Base-by-base conservation (phyloP, 1,284 basidiomycete genomes). In the Malassezia psittaci region DNA sequence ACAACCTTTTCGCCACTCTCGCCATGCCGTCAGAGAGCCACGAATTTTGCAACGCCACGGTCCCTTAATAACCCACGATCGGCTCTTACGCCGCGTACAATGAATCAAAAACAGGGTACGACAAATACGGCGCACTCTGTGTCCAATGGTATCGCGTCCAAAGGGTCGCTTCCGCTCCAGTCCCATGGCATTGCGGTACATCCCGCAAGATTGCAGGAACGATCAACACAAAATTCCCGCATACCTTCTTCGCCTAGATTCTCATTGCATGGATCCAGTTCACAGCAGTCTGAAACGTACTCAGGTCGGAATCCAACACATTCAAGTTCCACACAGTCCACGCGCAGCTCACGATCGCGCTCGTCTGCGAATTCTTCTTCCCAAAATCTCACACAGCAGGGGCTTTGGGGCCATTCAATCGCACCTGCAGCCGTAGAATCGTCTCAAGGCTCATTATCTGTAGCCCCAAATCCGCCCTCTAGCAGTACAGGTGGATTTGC, bases 141-240 rank as follows among this genome's bases (percentile, higher is more conserved):
- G 24, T 29, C 24, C 24, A 29, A 29, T 29, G 24, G 24, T 29
- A 9, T 21, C 10, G 13, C 39, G 7, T 21, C 9, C 8, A 39
- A n/a, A 49, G 49, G 32, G 61, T 57, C 40, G 41, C 41, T 13
- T 37, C 59, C 11, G 61, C 60, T 36, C 59, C 61, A 35, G 52
- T 47, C 15, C 54, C 24, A 4, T 29, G 24, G 24, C 24, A 29
- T 4, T 29, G 24, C 24, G 24, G 24, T 7, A 29, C 60, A 7
- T 43, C 54, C 4, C 56, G 59, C 43, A 44, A 29, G 24, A 29
- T 29, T 29, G 24, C 24, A 29, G 24, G 24, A 29, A 3, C 24
- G 24, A 29, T 29, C 24, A 4, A 7, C 24, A 29, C 24, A 29
- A 29, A 29, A 29, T 7, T 29, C 24, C 24, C 24, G 24, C 24